Conservation (phyloP, 352 stramenopile species). For the Globisporangium iwayamae region DNA sequence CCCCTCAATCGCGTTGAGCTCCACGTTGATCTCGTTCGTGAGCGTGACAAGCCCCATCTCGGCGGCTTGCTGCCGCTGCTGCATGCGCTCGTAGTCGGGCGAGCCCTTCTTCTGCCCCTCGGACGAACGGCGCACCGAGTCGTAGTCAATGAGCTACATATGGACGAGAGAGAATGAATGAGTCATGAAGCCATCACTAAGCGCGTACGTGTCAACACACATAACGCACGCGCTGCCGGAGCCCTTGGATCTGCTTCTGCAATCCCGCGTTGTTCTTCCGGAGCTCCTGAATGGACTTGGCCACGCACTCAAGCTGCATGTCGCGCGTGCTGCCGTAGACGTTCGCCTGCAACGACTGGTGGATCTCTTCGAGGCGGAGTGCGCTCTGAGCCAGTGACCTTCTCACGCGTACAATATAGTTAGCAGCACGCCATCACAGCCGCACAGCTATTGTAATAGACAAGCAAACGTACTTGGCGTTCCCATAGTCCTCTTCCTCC, state of each 20-base stretch:
- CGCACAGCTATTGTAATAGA: neutral
- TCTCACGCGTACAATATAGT: neutral
- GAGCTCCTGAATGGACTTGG: constrained; percentile 42
- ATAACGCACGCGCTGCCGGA: constrained; percentile 46
- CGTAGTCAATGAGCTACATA: constrained; percentile 60
- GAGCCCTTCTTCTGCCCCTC: constrained; percentile 57
- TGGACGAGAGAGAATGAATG: neutral
- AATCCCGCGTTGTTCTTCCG: constrained; percentile 32
- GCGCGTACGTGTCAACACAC: neutral
- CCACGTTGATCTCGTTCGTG: constrained; percentile 60
- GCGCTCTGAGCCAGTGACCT: constrained; percentile 48
- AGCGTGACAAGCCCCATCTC: constrained; percentile 44
- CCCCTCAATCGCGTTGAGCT: constrained; percentile 59
- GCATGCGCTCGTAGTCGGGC: constrained; percentile 65
- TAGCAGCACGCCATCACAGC: neutral
- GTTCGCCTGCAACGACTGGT: constrained; percentile 50
- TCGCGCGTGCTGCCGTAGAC: constrained; percentile 41
- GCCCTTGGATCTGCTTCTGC: constrained; percentile 40
- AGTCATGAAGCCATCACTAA: too few relatives aligned
- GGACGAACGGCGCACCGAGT: constrained; percentile 60
- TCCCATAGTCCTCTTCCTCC: constrained; percentile 21
- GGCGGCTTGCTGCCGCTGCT: constrained; percentile 47
- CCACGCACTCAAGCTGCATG: constrained; percentile 39
- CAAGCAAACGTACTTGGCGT: constrained; percentile 19
- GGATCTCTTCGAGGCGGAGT: constrained; percentile 53